phyloP scores from a whole-genome alignment of 768 basidiomycete species.

The Trichaptum fuscoviolaceum region DNA sequence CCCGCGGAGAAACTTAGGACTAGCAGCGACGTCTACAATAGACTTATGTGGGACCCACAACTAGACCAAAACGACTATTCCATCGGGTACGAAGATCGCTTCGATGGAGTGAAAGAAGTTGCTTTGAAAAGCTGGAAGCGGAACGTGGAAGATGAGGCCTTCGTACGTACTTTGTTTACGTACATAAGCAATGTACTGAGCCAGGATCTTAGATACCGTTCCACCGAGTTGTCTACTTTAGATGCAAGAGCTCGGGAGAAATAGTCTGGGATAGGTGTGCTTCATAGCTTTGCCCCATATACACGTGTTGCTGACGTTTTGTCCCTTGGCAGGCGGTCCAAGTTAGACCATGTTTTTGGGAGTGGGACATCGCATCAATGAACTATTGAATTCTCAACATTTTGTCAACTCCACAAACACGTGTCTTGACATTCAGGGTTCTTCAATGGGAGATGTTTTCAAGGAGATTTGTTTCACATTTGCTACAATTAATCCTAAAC shows the following conservation, averaged over 20 bases:
- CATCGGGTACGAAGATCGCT: constrained; percentile 22
- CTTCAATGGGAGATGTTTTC: neutral
- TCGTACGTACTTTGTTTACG: constrained; percentile 14
- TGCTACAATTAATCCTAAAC: neutral
- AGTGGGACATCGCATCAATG: constrained; percentile 11
- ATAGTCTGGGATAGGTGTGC: constrained; percentile 17
- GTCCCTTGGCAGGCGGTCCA: constrained; percentile 8
- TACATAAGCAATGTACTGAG: neutral
- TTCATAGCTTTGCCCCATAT: neutral
- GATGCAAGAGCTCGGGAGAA: constrained; percentile 13
- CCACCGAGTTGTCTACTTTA: constrained; percentile 21
- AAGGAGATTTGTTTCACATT: neutral
- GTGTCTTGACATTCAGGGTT: neutral
- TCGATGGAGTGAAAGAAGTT: constrained; percentile 18
- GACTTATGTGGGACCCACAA: constrained; percentile 20
- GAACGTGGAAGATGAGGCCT: constrained; percentile 21
- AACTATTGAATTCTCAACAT: neutral
- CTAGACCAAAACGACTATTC: constrained; percentile 14
- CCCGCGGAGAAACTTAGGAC: constrained; percentile 18
- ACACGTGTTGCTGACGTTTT: neutral
- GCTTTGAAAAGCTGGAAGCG: constrained; percentile 17
- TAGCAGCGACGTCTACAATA: constrained; percentile 18
- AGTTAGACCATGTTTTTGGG: constrained; percentile 20
- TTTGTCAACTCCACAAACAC: neutral
- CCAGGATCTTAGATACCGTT: constrained; percentile 17